Base-by-base conservation (phyloP, 2,329 filamentous ascomycete genomes). In the Tolypocladium tropicale region DNA sequence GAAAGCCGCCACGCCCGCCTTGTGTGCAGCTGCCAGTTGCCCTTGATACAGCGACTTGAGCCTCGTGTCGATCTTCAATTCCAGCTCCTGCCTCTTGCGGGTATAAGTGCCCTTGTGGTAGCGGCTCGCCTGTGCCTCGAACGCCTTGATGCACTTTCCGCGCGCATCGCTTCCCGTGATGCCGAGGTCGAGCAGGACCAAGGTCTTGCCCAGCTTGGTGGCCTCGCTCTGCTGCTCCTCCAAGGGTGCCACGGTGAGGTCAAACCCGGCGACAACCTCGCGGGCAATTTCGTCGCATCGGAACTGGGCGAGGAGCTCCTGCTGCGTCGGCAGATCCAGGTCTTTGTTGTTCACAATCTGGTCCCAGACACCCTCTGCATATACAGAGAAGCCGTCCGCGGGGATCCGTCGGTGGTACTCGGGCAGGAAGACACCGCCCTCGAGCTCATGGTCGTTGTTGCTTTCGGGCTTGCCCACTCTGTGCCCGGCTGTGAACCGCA, bases 321-420 rank as follows among this genome's bases (percentile, higher is more conserved):
- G 94, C 70, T 99, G 94, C 0, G 94, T 97, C 4, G 94, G 94
- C 57, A 99, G 74, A 72, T 99, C 94, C 55, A 99, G 79, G 67
- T 99, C 94, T 73, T 99, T 99, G 79, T 99, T 99, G 77, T 93
- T 89, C 64, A 96, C 92, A 68, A 99, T 99, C 73, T 97, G 93
- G 66, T 97, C 92, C 94, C 94, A 99, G 49, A 99, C 84, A 43
- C 92, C 90, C 68, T 94, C 85, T 0, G 94, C 92, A 65, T 99
- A 99, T 58, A 91, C 80, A 0, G 93, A 89, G 68, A 97, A 94
- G n/a, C 94, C 94, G 70, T 99, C 94, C 11, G 94, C 94, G 12
- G 94, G 94, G 60, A 99, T 99, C 56, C 94, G 82, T 59, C 94
- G 83, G 74, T 99, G 94, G 70, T 99, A 99, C 65, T 96, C 92